Evolutionary conservation across 805 yeast species (phyloP).

Genomic region (Candida corydali): DNA sequence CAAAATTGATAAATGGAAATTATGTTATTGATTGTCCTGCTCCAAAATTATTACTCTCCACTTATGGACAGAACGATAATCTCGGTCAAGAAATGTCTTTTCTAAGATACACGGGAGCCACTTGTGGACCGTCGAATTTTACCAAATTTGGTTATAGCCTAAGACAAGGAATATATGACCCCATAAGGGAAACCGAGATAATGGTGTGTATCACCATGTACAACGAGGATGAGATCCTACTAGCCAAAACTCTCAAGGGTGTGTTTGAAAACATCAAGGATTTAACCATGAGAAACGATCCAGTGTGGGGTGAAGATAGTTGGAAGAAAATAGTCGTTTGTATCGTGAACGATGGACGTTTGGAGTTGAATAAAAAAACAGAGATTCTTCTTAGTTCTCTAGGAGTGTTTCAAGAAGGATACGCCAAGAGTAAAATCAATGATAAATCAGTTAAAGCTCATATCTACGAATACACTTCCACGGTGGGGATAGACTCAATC

Average conservation of each 20-base stretch:
- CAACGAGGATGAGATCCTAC: slow-evolving; percentile 78
- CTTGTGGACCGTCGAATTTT: slow-evolving; percentile 83
- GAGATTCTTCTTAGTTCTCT: slow-evolving; percentile 77
- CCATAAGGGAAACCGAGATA: slow-evolving; percentile 80
- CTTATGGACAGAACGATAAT: slow-evolving; percentile 30
- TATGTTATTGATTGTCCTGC: slow-evolving; percentile 42
- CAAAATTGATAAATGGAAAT: slow-evolving; percentile 39
- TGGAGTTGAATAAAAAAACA: slow-evolving; percentile 74
- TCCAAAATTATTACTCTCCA: slow-evolving; percentile 33
- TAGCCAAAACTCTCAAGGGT: slow-evolving; percentile 86
- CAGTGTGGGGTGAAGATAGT: slow-evolving; percentile 90
- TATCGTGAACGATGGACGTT: slow-evolving; percentile 89
- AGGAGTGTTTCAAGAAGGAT: slow-evolving; percentile 93
- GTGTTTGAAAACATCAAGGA: slow-evolving; percentile 83
- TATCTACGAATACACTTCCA: slow-evolving; percentile 88
- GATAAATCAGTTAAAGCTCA: slow-evolving; percentile 80
- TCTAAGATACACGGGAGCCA: slow-evolving; percentile 92
- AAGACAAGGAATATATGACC: slow-evolving; percentile 73
- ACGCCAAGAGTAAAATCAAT: slow-evolving; percentile 87
- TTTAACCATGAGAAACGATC: slow-evolving; percentile 58
- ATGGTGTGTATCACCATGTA: slow-evolving; percentile 85
- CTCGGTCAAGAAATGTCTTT: slow-evolving; percentile 63
- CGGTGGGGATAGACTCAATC: slow-evolving; percentile 76
- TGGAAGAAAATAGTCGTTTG: slow-evolving; percentile 94
- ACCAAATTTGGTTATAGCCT: slow-evolving; percentile 61